Base-by-base conservation (phyloP, 2,329 filamentous ascomycete genomes). In the Alternaria hordeiaustralica region DNA sequence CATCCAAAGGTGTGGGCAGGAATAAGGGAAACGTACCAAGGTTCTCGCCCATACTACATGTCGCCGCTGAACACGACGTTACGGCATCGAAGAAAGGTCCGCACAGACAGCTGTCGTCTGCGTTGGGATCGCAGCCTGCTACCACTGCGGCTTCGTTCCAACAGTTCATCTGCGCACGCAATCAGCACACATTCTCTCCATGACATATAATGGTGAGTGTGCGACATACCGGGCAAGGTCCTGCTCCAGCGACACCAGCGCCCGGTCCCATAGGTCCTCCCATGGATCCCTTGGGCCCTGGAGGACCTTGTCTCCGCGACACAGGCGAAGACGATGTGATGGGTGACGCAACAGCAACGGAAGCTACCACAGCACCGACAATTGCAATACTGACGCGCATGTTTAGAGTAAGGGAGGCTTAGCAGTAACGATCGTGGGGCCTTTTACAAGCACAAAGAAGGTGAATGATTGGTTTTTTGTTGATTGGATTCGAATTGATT, bases 31-130 rank as follows among this genome's bases (percentile, higher is more conserved):
- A 71, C 75, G 46, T 71, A 79, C 77, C 67, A 18, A 79, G 62
- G 49, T 77, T 78, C 9, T 79, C 77, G n/a, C 60, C 66, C 25
- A 71, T 58, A 57, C 61, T 72, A 63, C 77, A 79, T 33, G 72
- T 70, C 28, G 67, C 57, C 25, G 71, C 71, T 25, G 72, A 69
- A 54, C 77, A 79, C 9, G 58, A 43, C 8, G 75, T 76, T 23
- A 78, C 75, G 9, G 64, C 65, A 47, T 78, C 72, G 51, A 79
- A 76, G 63, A 79, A 79, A 5, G 65, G 58, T 8, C 75, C 77
- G 53, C 77, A 79, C 23, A 78, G 53, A 49, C 77, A 79, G 9
- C 64, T 64, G 18, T 79, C 75, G 61, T 74, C 71, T 18, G 23
- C 47, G 23, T 77, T 75, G 5, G 77, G 77, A 51, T 79, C 75